Evolutionary conservation across 306 rosid genomes (phyloP).

Genomic region (Calophaca sinica): DNA sequence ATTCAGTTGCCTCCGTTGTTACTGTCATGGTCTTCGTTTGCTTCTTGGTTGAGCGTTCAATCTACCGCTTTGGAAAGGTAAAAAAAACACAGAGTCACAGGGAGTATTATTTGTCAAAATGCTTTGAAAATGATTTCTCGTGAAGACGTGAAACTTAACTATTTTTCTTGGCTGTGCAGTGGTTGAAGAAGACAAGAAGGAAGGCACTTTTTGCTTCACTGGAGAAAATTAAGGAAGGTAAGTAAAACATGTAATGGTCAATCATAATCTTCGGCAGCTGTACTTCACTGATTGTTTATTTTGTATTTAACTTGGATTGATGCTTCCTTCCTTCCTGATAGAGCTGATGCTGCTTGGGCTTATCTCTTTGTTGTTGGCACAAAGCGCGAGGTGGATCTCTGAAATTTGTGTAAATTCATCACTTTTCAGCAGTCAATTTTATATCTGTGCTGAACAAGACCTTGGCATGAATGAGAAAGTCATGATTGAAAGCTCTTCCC

Average conservation of each 20-base stretch:
- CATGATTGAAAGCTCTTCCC: slow-evolving; percentile 50
- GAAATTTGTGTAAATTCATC: slow-evolving; percentile 90
- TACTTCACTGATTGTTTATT: neutral
- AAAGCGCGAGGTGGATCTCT: slow-evolving; percentile 88
- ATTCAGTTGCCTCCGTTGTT: slow-evolving; percentile 89
- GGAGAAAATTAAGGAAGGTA: slow-evolving; percentile 97
- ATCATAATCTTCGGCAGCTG: neutral
- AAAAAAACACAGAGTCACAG: neutral
- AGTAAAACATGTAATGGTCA: neutral
- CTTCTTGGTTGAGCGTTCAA: slow-evolving; percentile 81
- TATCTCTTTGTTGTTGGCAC: slow-evolving; percentile 90
- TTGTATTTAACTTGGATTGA: slow-evolving; percentile 32
- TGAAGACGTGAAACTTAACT: slow-evolving; percentile 10
- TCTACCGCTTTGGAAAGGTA: slow-evolving; percentile 86
- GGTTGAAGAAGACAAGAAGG: slow-evolving; percentile 88
- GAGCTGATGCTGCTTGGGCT: slow-evolving; percentile 98
- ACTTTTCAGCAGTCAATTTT: slow-evolving; percentile 75
- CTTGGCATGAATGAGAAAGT: slow-evolving; percentile 42
- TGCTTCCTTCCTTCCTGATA: slow-evolving; percentile 47
- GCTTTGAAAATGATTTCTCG: too few relatives aligned
- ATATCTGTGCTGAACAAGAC: slow-evolving; percentile 75
- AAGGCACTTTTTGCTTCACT: slow-evolving; percentile 89
- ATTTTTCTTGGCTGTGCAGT: slow-evolving; percentile 56
- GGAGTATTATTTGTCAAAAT: too few relatives aligned
- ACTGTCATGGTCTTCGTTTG: slow-evolving; percentile 90